Conservation (phyloP, 805 yeast genomes). For the Candida loeiensis region DNA sequence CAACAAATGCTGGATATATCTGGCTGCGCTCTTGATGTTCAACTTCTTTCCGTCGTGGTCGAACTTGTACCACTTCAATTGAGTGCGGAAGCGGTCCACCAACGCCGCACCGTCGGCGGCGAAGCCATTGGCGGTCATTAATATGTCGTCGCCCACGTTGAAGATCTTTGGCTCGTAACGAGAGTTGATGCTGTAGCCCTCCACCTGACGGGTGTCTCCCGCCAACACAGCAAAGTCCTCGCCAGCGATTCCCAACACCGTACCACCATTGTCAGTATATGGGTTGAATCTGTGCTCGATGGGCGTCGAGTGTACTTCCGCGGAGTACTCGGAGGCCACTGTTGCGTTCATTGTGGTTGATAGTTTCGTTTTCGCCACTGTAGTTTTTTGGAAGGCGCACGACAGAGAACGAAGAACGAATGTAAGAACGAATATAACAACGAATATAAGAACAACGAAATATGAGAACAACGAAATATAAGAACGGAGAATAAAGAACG, state of each 20-base stretch:
- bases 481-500: too few relatives aligned
- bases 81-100: constrained; percentile 65
- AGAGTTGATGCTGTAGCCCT: constrained; percentile 90
- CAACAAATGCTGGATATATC: constrained; percentile 83
- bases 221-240: constrained; percentile 95
- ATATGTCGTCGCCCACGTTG: constrained; percentile 81
- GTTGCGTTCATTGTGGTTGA: constrained; percentile 32
- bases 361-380: constrained; percentile 9
- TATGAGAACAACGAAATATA: too few relatives aligned
- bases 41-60: constrained; percentile 70
- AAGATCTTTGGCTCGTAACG: constrained; percentile 89
- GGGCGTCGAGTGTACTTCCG: constrained; percentile 48
- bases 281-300: constrained; percentile 93
- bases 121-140: constrained; percentile 92
- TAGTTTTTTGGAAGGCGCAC: constrained; percentile 5
- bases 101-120: constrained; percentile 92
- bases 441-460: too few relatives aligned
- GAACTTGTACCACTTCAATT: constrained; percentile 89
- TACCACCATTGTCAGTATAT: constrained; percentile 94
- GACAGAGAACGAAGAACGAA: not conserved
- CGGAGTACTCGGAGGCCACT: constrained; percentile 64
- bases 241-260: constrained; percentile 96
- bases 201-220: constrained; percentile 96
- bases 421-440: too few relatives aligned
- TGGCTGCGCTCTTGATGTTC: constrained; percentile 71